Evolutionary conservation across 164 flowering plant genomes (phyloP), one percentile per base, ranked within the genome.

Genomic region (Tinospora cordifolia): DNA sequence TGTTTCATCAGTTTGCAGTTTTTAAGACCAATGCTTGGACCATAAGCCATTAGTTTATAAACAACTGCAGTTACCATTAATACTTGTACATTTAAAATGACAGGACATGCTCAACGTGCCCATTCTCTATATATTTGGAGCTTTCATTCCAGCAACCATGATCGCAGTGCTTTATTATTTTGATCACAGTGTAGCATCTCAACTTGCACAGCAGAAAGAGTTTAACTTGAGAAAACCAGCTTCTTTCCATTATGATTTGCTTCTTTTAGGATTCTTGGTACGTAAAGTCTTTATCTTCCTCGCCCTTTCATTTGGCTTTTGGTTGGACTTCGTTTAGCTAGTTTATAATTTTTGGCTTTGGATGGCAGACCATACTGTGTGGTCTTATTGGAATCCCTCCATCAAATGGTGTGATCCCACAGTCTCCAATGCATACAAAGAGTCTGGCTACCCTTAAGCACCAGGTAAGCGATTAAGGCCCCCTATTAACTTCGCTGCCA

Each of bases 371-470:
- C 6, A 71, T 95, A 76, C 40, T 91, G 66, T 92, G 99, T 79
- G 98, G 99, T 51, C 92, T 95, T 63, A n/a, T 95, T 70, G 99
- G 99, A 66, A 87, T 95, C 70, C 99, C 99, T 71, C 99, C 98
- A 65, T 76, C 99, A 69, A 92, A 95, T 76, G 99, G 99, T 75
- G 99, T 95, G 58, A 95, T 95, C 66, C 99, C 99, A 26, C 99
- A 95, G 72, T 95, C 99, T 70, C 99, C 99, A 58, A 95, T 95
- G 99, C 99, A 95, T 75, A 95, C 99, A 63, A 95, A 95, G 84
- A 92, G 98, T 72, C 79, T 95, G 51, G 99, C 99, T 8, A 95
- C 99, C 79, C 93, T 95, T 34, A 95, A 95, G 76, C 90, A 95
- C 72, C 98, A 95, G 91, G 98, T 90, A 81, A 71, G 65, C 51